Evolutionary conservation across 1,284 basidiomycete species (phyloP).

Genomic region (Limonomyces culmigenus): DNA sequence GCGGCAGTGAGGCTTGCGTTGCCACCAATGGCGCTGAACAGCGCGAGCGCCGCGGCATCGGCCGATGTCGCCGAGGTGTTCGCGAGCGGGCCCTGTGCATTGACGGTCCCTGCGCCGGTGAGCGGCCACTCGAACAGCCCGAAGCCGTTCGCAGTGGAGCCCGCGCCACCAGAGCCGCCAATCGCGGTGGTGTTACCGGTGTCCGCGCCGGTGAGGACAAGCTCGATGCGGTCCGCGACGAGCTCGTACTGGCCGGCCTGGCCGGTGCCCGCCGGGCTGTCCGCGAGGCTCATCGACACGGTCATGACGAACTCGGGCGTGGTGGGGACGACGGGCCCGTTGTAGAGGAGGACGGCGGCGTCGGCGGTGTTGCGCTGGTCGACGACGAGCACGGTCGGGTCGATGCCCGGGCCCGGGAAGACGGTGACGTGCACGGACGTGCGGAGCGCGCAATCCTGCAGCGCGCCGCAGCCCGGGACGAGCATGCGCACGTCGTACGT

Average conservation of each 20-base stretch:
- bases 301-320: conserved; percentile 60
- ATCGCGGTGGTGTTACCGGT: conserved; percentile 13
- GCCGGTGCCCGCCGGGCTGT: conserved; percentile 39
- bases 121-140: conserved; percentile 74
- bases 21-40: conserved; percentile 39
- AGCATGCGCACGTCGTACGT: conserved; percentile 74
- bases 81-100: conserved; percentile 41
- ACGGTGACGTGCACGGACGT: conserved; percentile 76
- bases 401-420: conserved; percentile 53
- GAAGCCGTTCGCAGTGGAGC: conserved; percentile 29
- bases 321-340: conserved; percentile 64
- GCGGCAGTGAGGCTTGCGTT: conserved; percentile 15
- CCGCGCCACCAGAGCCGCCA: conserved; percentile 14
- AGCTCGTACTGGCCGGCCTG: conserved; percentile 55
- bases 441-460: conserved; percentile 67
- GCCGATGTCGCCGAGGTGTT: conserved; percentile 61
- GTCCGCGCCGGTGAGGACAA: conserved; percentile 52
- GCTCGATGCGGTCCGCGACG: conserved; percentile 67
- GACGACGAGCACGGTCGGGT: conserved; percentile 51
- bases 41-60: conserved; percentile 43
- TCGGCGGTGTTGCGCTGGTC: conserved; percentile 65
- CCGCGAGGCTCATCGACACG: conserved; percentile 52
- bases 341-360: conserved; percentile 50
- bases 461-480: conserved; percentile 72
- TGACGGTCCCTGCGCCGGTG: conserved; percentile 18